phyloP scores from a whole-genome alignment of 805 yeast genomes.

The Wickerhamiella slavikovae region DNA sequence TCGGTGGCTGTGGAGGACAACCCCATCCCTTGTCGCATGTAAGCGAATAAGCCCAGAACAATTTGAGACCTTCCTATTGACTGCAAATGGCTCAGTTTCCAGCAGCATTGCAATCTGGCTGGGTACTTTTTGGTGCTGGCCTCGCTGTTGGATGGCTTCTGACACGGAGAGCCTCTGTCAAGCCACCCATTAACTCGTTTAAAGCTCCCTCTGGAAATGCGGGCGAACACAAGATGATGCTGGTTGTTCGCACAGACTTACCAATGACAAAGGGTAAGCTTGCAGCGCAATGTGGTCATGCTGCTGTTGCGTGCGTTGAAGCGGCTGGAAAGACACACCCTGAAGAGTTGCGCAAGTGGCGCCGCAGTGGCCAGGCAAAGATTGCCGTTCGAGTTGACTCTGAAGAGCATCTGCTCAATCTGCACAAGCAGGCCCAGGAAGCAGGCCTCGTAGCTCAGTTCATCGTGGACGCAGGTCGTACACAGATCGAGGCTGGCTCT shows the following conservation, averaged over 20 bases:
- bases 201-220: too few species aligned
- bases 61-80: too few species aligned
- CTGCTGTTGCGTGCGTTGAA: conserved; percentile 80
- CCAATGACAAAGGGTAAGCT: conserved; percentile 89
- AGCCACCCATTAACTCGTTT: too few species aligned
- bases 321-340: conserved; percentile 35
- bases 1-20: too few species aligned
- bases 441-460: conserved; percentile 59
- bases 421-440: conserved; percentile 65
- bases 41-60: too few species aligned
- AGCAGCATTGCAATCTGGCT: too few species aligned
- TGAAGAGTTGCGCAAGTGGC: conserved; percentile 54
- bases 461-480: conserved; percentile 92
- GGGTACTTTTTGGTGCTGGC: too few species aligned
- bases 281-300: conserved; percentile 96
- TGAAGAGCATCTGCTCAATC: conserved; percentile 47
- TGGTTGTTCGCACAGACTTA: conserved; percentile 72
- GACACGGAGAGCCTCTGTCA: too few species aligned
- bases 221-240: conserved; percentile 62
- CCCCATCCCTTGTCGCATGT: too few species aligned
- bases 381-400: conserved; percentile 47
- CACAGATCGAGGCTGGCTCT: conserved; percentile 89
- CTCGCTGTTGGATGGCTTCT: too few species aligned
- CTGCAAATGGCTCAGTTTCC: too few species aligned
- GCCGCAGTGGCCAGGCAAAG: conserved; percentile 74